Base-by-base conservation (phyloP, 2,329 filamentous ascomycete species). In the Fusarium incarnatum region DNA sequence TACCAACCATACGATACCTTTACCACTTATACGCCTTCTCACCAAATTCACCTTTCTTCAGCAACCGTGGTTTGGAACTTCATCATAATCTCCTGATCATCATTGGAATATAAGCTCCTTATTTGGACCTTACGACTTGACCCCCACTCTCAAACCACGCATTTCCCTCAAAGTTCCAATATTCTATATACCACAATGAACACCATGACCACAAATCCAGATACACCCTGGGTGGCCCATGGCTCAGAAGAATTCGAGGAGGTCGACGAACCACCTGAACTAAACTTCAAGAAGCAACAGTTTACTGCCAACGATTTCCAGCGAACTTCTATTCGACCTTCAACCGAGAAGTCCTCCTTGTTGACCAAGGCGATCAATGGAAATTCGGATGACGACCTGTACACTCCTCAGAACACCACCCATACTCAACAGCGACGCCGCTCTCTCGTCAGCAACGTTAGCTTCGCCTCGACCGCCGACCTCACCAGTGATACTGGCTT, bases 401-500 rank as follows among this genome's bases (percentile, higher is more conserved):
- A 82, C 70, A 81, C 80, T 47, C 73, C 76, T 46, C 79, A 79
- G 34, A 79, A 81, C 45, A 73, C 81, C 42, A 71, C 75, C n/a
- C 76, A 74, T 56, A 78, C 77, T 23, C 78, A 80, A 34, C 82
- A 81, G 34, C 82, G 86, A 62, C 82, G 86, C 72, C 84, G 89
- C 64, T 95, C 92, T 64, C 90, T 91, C 74, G 91, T 90, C 78
- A 97, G 93, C 83, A 95, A 91, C 77, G 83, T 89, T 72, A 97
- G 94, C 81, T 82, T 91, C 64, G 87, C 92, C 47, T 97, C 94
- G 3, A 97, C 94, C 5, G 92, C 92, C 40, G 95, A 98, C 71
- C 85, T 98, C 60, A 98, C 94, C n/a, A 98, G 94, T 80, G 96
- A 98, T 76, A 96, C 93, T 61, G 94, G 93, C 63, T 83, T 97